phyloP scores from a whole-genome alignment of 2,329 filamentous ascomycete species.

The Fusarium buxicola region DNA sequence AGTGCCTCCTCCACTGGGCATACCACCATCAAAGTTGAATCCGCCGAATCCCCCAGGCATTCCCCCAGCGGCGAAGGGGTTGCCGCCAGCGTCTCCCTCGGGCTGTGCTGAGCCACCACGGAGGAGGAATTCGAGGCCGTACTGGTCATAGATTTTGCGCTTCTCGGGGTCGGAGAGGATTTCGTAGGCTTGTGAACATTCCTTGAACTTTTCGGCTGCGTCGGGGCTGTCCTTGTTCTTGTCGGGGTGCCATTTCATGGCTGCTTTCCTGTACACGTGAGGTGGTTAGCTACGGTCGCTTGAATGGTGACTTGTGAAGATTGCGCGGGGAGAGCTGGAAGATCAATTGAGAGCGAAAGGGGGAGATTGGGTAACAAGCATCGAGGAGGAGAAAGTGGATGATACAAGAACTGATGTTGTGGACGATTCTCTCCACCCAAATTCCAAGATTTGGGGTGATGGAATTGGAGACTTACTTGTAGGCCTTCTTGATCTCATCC shows the following conservation, averaged over 20 bases:
- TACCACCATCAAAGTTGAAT: slow-evolving; percentile 64
- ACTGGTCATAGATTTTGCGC: slow-evolving; percentile 94
- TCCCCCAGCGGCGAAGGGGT: slow-evolving; percentile 68
- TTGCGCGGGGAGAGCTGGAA: background rate
- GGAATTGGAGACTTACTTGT: slow-evolving; percentile 69
- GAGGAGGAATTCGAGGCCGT: slow-evolving; percentile 91
- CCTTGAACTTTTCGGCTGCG: slow-evolving; percentile 95
- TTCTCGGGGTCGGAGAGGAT: slow-evolving; percentile 98
- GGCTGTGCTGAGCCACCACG: slow-evolving; percentile 79
- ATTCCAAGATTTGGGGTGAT: background rate
- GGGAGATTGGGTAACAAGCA: background rate
- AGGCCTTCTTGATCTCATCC: slow-evolving; percentile 98
- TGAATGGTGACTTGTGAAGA: slow-evolving; percentile 3
- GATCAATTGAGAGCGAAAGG: slow-evolving; percentile 3
- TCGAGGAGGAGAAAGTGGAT: background rate
- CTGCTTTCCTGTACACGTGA: slow-evolving; percentile 73
- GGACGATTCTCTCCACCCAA: slow-evolving; percentile 1
- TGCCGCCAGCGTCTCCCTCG: slow-evolving; percentile 66
- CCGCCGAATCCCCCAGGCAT: slow-evolving; percentile 65
- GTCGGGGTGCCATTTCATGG: slow-evolving; percentile 94
- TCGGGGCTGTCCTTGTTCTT: slow-evolving; percentile 95
- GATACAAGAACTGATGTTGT: background rate
- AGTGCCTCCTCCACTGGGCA: slow-evolving; percentile 56
- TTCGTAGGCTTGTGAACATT: slow-evolving; percentile 97
- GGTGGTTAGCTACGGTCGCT: slow-evolving; percentile 50